phyloP scores from a whole-genome alignment of 441 rosid species.

The Oxalis stricta region DNA sequence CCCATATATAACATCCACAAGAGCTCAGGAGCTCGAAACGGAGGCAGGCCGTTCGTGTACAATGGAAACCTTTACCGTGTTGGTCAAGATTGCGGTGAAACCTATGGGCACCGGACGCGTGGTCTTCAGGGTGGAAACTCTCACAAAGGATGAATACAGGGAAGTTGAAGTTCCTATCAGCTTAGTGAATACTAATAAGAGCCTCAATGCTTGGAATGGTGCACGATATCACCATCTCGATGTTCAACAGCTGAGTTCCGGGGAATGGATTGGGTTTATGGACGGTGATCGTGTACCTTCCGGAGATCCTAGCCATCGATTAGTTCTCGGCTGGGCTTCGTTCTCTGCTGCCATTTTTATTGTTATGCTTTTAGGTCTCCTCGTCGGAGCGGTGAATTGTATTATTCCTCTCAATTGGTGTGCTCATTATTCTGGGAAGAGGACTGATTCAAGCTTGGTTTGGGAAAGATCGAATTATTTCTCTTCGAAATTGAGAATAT shows the following conservation, averaged over 20 bases:
- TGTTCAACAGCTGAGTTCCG: conserved; percentile 63
- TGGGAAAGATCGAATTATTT: conserved; percentile 39
- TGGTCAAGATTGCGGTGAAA: conserved; percentile 91
- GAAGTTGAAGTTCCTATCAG: conserved; percentile 62
- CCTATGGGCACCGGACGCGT: conserved; percentile 56
- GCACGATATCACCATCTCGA: conserved; percentile 79
- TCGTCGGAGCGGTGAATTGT: conserved; percentile 69
- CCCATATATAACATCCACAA: conserved; percentile 55
- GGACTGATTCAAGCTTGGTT: conserved; percentile 33
- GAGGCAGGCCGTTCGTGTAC: conserved; percentile 68
- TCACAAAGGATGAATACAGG: conserved; percentile 48
- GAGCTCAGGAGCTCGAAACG: conserved; percentile 77
- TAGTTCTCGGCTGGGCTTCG: conserved; percentile 56
- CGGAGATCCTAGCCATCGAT: conserved; percentile 44
- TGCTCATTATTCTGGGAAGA: conserved; percentile 38
- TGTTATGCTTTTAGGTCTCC: conserved; percentile 39
- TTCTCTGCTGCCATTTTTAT: conserved; percentile 40
- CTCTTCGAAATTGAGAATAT: conserved; percentile 46
- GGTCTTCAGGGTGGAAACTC: conserved; percentile 50
- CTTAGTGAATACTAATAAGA: conserved; percentile 36
- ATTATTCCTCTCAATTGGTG: conserved; percentile 82
- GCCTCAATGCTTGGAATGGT: conserved; percentile 77
- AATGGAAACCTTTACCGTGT: conserved; percentile 68
- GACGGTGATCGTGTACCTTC: conserved; percentile 89
- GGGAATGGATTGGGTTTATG: conserved; percentile 69